Evolutionary conservation across 345 rosid genomes (phyloP).

Genomic region (Pseudoturritis turrita): DNA sequence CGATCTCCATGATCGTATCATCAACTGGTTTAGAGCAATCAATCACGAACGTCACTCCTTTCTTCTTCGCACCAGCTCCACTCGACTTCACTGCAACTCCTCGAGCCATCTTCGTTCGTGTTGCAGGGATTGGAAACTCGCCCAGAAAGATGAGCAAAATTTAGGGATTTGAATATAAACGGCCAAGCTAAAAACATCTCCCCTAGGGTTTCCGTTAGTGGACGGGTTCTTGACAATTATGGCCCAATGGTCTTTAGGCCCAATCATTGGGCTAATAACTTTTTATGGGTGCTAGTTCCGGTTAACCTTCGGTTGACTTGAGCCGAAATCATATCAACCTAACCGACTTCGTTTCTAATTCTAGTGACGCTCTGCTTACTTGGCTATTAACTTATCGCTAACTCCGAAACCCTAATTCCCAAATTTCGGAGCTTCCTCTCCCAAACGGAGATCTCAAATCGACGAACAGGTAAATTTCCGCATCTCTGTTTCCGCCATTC

Average conservation of each 20-base stretch:
- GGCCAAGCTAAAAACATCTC: too few relatives aligned
- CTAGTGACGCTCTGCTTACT: background rate
- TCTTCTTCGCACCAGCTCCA: conserved; percentile 50
- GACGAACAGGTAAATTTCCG: background rate
- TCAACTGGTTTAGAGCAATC: conserved; percentile 77
- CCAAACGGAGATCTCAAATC: conserved; percentile 3
- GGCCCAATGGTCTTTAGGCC: background rate
- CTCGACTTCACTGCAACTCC: conserved; percentile 21
- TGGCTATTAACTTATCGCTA: background rate
- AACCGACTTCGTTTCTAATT: too few relatives aligned
- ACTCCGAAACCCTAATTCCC: conserved; percentile 6
- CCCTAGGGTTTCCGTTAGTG: background rate
- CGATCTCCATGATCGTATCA: conserved; percentile 76
- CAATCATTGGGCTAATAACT: too few relatives aligned
- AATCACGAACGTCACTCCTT: conserved; percentile 50
- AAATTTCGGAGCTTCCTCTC: background rate
- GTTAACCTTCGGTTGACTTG: background rate
- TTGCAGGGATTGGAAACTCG: background rate
- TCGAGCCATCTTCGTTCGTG: conserved; percentile 27
- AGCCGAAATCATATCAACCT: background rate
- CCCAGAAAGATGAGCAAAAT: background rate
- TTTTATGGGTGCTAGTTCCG: background rate
- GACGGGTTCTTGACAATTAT: background rate
- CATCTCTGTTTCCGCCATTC: background rate
- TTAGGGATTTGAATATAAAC: background rate